These are phyloP conservation scores for Trichosporon sp. DNA, from an alignment of 1,284 basidiomycete species.

Conservation along the genomic window DNA sequence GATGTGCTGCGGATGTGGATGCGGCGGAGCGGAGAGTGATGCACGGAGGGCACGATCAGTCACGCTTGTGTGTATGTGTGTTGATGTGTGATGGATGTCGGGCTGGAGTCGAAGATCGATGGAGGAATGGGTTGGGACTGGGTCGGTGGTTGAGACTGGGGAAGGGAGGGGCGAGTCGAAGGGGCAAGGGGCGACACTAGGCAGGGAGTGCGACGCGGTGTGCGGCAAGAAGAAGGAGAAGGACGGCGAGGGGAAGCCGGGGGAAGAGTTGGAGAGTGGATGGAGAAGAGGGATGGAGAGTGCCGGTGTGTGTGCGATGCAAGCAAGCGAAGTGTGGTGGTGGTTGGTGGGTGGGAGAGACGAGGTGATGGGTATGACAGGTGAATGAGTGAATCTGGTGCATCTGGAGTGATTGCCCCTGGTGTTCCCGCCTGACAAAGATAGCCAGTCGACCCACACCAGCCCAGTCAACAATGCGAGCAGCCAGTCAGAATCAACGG, in stretches of 20 bases:
- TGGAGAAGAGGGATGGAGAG: not conserved
- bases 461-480: not conserved
- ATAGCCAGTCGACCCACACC: not conserved
- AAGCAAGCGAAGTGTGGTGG: not conserved
- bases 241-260: not conserved
- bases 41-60: not conserved
- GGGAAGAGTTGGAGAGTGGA: not conserved
- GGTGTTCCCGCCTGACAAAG: constrained; percentile 17
- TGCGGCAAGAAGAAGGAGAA: not conserved
- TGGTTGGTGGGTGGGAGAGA: not conserved
- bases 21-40: constrained; percentile 1
- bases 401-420: constrained; percentile 13
- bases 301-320: too few relatives aligned
- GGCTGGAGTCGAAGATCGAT: not conserved
- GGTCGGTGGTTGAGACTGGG: not conserved
- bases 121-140: not conserved
- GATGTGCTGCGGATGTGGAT: not conserved
- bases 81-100: constrained; percentile 9
- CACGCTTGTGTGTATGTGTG: constrained; percentile 10
- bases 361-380: not conserved
- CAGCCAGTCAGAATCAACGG: not conserved
- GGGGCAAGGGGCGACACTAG: not conserved
- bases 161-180: not conserved
- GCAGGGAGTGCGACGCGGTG: not conserved
- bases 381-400: not conserved